Evolutionary conservation across 768 basidiomycete species (phyloP).

Genomic region (Leucogyrophana mollusca): DNA sequence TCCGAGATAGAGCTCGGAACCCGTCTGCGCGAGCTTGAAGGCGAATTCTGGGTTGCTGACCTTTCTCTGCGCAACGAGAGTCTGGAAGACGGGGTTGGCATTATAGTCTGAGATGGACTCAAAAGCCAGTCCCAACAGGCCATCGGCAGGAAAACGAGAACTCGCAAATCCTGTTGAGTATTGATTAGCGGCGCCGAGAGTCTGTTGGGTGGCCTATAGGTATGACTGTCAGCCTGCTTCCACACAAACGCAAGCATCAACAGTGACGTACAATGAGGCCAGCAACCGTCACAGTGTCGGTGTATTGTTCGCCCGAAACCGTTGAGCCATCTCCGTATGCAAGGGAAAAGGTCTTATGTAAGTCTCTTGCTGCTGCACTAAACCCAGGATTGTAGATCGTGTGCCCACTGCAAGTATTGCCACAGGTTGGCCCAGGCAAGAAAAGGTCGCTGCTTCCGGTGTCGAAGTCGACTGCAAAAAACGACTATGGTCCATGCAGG

Average conservation of each 20-base stretch:
- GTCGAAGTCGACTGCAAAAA: slow-evolving; percentile 16
- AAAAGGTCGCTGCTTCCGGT: slow-evolving; percentile 22
- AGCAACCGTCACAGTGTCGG: neutral
- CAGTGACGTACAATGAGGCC: neutral
- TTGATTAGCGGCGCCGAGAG: neutral
- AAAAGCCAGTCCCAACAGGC: slow-evolving; percentile 37
- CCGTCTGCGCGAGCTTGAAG: slow-evolving; percentile 39
- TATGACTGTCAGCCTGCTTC: neutral
- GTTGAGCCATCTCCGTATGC: neutral
- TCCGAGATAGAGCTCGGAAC: slow-evolving; percentile 48
- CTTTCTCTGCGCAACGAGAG: slow-evolving; percentile 34
- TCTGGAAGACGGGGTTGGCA: slow-evolving; percentile 36
- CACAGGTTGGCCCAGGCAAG: slow-evolving; percentile 15
- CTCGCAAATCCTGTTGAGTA: neutral
- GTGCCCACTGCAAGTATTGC: slow-evolving; percentile 22
- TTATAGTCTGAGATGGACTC: slow-evolving; percentile 33
- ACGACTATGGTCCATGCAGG: neutral
- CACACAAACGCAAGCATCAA: neutral
- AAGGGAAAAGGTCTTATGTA: neutral
- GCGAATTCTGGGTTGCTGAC: slow-evolving; percentile 37
- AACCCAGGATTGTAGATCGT: slow-evolving; percentile 26
- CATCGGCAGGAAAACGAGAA: slow-evolving; percentile 5
- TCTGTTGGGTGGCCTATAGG: neutral
- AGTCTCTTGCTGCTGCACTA: neutral
- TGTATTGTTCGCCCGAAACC: neutral